Base-by-base conservation (phyloP, 1,284 basidiomycete species). In the Cerrena zonata region DNA sequence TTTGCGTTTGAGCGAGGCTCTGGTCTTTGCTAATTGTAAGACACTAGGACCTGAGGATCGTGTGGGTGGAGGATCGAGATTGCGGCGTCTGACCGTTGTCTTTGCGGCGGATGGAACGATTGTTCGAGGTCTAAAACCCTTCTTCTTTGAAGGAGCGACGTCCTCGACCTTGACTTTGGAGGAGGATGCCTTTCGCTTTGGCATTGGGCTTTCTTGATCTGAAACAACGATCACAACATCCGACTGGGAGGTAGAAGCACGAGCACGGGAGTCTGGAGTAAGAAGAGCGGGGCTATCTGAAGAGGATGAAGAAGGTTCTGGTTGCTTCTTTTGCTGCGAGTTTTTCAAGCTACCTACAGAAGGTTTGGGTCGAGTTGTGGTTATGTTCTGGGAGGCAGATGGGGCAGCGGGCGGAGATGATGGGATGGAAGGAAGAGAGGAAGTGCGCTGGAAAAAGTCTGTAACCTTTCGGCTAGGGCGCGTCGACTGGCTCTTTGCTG, bases 1-100 rank as follows among this genome's bases (percentile, higher is more conserved):
- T 45, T 60, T 61, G 37, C 64, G 60, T 37, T 65, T 65, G 30
- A 54, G 37, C 1, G 56, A 53, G 21, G 52, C 49, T 18, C 52
- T 57, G 21, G 48, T 2, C 39, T 51, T 54, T 23, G 41, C 22
- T n/a, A 48, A 37, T 18, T 42, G 47, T 41, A 13, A 52, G n/a
- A n/a, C 4, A 25, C 52, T 34, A 15, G 45, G 24, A 13, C 47
- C 12, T 11, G 45, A 13, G 22, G 40, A n/a, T 23, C 12, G 40
- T 40, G n/a, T n/a, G 13, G 48, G 19, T 12, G 49, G 21, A 0
- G 53, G 18, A 2, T 51, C 21, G 25, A 21, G 27, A 7, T 18
- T 19, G 41, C 54, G 54, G 22, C 49, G 48, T 27, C 48, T 52
- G 24, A 57, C 46, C 7, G 42, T 51, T 15, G 56, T 57, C 49